A percentile compares a stretch with the other conserved stretches of the same genome.
Conservation (phyloP, 2,329 filamentous ascomycete genomes). For the Fusarium nygamai region DNA sequence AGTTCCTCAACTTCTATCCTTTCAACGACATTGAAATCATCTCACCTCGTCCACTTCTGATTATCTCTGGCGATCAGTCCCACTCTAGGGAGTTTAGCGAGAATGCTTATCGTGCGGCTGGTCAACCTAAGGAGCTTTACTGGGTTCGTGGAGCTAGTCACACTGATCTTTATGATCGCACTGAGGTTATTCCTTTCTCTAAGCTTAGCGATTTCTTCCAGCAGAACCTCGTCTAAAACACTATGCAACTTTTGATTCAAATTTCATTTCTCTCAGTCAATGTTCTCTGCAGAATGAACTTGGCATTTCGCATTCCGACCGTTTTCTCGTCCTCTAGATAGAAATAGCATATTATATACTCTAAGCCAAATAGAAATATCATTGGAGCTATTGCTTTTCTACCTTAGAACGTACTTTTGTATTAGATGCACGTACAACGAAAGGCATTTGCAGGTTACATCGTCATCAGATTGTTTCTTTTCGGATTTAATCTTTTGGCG, state of each 20-base stretch:
- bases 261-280: accelerated
- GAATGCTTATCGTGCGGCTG: not conserved
- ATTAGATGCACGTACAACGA: not conserved
- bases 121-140: not conserved
- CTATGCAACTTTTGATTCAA: accelerated
- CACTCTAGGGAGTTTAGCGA: not conserved
- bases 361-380: not conserved
- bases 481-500: not conserved
- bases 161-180: not conserved
- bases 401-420: not conserved
- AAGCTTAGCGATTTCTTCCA: not conserved
- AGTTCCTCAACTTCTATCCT: not conserved
- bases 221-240: not conserved
- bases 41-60: not conserved
- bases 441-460: not conserved
- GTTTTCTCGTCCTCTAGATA: not conserved
- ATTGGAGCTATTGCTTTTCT: not conserved
- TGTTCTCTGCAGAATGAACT: not conserved
- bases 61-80: not conserved
- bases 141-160: not conserved
- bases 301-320: not conserved
- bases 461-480: not conserved
- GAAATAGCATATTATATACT: not conserved
- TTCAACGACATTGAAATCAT: not conserved
- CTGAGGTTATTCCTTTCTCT: not conserved